These are phyloP conservation scores for Angomonas deanei DNA, from an alignment of 208 protist species.

Conservation along the genomic window DNA sequence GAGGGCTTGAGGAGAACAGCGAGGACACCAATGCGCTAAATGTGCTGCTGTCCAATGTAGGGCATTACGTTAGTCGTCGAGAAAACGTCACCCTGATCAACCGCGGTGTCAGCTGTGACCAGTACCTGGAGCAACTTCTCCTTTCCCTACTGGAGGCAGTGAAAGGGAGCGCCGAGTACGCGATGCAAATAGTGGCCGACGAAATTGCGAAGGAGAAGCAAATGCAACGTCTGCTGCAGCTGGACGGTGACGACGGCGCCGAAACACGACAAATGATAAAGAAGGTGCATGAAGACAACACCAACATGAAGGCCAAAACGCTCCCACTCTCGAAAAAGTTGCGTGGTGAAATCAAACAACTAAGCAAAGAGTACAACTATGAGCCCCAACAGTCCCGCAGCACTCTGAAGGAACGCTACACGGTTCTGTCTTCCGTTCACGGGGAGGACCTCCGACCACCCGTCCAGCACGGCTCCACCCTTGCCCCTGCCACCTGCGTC, in stretches of 20 bases:
- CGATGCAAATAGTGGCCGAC: constrained; percentile 87
- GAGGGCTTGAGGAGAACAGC: constrained; percentile 48
- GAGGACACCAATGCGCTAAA: constrained; percentile 19
- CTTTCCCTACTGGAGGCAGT: constrained; percentile 51
- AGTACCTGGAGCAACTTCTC: constrained; percentile 60
- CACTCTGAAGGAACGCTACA: constrained; percentile 31
- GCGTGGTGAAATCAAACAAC: constrained; percentile 25
- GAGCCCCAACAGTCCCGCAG: constrained; percentile 2
- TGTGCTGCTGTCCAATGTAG: constrained; percentile 54
- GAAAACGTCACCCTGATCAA: constrained; percentile 85
- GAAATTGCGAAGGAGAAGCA: constrained; percentile 87
- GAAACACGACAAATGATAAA: constrained; percentile 17
- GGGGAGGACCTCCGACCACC: constrained; percentile 60
- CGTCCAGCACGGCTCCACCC: constrained; percentile 40
- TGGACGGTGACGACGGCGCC: constrained; percentile 35
- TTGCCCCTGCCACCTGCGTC: constrained; percentile 45
- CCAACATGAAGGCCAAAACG: constrained; percentile 12
- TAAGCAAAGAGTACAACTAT: constrained; percentile 44
- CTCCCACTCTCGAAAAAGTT: constrained; percentile 50
- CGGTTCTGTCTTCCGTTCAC: constrained; percentile 62
- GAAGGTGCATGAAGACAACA: constrained; percentile 12
- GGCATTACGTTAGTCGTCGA: constrained; percentile 43
- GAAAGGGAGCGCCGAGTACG: constrained; percentile 67
- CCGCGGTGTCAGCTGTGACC: constrained; percentile 48
- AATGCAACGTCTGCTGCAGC: constrained; percentile 85